Evolutionary conservation across 371 early-diverging fungal genomes (phyloP).

Genomic region (Lichtheimia ornata): DNA sequence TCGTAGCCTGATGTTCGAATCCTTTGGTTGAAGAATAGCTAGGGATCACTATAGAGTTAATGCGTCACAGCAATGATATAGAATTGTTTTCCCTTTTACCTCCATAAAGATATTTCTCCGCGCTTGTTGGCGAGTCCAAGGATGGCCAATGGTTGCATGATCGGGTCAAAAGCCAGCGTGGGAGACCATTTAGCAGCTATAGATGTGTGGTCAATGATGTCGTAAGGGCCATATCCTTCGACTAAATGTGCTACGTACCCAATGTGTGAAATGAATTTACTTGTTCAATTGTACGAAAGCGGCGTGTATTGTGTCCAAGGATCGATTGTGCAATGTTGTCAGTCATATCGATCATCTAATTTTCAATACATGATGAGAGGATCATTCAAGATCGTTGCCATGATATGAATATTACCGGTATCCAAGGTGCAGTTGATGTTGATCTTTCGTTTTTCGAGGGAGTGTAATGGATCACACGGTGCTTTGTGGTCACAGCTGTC

Average conservation of each 20-base stretch:
- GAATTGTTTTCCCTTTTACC: neutral
- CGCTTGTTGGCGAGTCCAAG: neutral
- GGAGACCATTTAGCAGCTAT: no score
- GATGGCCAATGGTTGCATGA: neutral
- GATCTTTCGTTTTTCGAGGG: neutral
- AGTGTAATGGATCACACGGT: slow-evolving; percentile 26
- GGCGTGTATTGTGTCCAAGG: neutral
- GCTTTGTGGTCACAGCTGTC: slow-evolving; percentile 35
- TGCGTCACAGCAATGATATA: neutral
- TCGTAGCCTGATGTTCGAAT: neutral
- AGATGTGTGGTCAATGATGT: neutral
- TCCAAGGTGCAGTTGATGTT: slow-evolving; percentile 17
- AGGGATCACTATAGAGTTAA: neutral
- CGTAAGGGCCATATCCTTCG: neutral
- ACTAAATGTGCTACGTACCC: neutral
- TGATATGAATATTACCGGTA: slow-evolving; percentile 13
- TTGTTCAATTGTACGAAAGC: neutral
- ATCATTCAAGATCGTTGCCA: no score
- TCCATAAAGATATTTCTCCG: neutral
- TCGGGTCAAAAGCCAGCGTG: neutral
- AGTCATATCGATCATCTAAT: neutral
- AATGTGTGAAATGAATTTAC: neutral
- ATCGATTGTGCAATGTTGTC: slow-evolving; percentile 2
- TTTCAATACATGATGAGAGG: no score
- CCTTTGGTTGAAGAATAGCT: neutral